Conservation (phyloP, 2,329 filamentous ascomycete genomes). For the Trichophyton equinum region DNA sequence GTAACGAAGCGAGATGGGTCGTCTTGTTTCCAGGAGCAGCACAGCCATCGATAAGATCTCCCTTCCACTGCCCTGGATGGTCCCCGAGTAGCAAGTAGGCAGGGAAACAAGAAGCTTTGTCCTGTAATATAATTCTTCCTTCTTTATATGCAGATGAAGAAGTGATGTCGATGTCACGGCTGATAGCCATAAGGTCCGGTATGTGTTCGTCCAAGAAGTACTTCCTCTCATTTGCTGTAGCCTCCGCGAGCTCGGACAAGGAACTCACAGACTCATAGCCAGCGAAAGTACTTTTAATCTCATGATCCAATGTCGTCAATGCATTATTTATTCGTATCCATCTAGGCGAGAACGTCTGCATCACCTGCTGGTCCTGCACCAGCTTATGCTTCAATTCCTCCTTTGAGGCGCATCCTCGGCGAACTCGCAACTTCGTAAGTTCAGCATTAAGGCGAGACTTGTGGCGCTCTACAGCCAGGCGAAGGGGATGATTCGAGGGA, state of each 20-base stretch:
- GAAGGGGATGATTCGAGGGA: slow-evolving; percentile 64
- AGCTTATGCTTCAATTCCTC: slow-evolving; percentile 44
- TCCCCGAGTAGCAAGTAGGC: slow-evolving; percentile 66
- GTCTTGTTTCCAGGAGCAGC: slow-evolving; percentile 96
- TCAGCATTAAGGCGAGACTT: slow-evolving; percentile 70
- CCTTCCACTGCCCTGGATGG: slow-evolving; percentile 38
- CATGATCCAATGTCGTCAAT: slow-evolving; percentile 55
- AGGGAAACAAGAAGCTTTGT: slow-evolving; percentile 94
- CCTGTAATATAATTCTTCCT: slow-evolving; percentile 78
- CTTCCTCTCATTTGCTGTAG: slow-evolving; percentile 25
- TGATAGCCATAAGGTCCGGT: slow-evolving; percentile 69
- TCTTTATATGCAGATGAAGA: slow-evolving; percentile 59
- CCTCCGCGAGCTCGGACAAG: slow-evolving; percentile 43
- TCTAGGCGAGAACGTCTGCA: slow-evolving; percentile 50
- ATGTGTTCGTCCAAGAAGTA: slow-evolving; percentile 68
- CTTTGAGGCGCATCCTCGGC: slow-evolving; percentile 55
- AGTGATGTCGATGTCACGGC: slow-evolving; percentile 58
- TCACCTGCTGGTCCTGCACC: slow-evolving; percentile 26
- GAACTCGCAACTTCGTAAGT: slow-evolving; percentile 65
- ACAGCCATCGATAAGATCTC: slow-evolving; percentile 81
- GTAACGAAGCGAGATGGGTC: slow-evolving; percentile 73
- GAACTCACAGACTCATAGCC: slow-evolving; percentile 45
- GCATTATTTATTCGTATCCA: slow-evolving; percentile 85
- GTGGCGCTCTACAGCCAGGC: slow-evolving; percentile 63
- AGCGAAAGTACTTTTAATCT: slow-evolving; percentile 63